Base-by-base conservation (phyloP, 75 land plant species). In the Sequoiadendron giganteum region DNA sequence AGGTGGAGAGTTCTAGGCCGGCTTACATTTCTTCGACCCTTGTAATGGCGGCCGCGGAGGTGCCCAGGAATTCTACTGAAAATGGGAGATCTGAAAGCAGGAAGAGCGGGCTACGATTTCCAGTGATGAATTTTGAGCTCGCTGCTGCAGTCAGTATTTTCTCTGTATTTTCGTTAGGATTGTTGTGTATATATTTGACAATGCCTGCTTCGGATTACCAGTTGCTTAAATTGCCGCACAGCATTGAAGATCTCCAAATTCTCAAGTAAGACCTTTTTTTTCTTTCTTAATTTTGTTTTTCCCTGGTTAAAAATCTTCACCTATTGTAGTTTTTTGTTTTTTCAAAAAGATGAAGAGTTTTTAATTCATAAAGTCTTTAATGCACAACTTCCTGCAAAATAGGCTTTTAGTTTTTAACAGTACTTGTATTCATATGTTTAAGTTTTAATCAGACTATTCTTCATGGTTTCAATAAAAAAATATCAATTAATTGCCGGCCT, bases 191-290 rank as follows among this genome's bases (percentile, higher is more conserved):
- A 16, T 96, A 96, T 61, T 56, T 94, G 70, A 94, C 98, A 49
- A 90, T 96, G 96, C 98, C 98, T 4, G 87, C 89, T 7, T 91
- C 96, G 13, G 96, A 95, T 90, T 92, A 92, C 81, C 91, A 93
- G 70, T 90, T 92, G 87, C 93, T 96, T 65, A 95, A 93, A 90
- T 58, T 96, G 52, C 98, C 98, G 30, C 89, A 89, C 13, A 93
- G 54, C 39, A 91, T 95, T 70, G 91, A 94, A 77, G 96, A 96
- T 76, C 89, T 96, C 32, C 94, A 92, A 76, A 85, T 89, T 48
- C 93, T 96, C 84, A 92, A 92, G 96, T 96, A 90, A 58, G 85
- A 82, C 15, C 32, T 43, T 75, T 86, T 11, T 47, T 54, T 43
- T 14, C 32, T 75, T 15, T 34, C 36, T 10, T 49, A 49, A 52